These are phyloP conservation scores for Pichia paraexigua DNA, from an alignment of 805 yeast species.

Conservation along the genomic window DNA sequence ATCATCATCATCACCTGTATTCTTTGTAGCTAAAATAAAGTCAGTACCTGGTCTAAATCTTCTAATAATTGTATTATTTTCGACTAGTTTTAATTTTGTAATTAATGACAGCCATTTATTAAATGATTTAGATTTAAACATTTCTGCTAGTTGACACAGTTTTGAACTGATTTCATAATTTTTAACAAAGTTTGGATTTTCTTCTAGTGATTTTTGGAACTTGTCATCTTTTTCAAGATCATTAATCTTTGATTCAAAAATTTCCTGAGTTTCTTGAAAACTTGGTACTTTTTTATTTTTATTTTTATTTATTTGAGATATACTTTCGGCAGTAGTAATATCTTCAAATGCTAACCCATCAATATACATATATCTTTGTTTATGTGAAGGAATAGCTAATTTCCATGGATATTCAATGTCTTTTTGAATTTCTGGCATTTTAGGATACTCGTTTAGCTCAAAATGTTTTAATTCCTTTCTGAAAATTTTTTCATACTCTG, in stretches of 20 bases:
- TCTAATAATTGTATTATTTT: constrained; percentile 66
- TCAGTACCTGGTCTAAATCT: constrained; percentile 94
- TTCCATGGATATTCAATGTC: constrained; percentile 74
- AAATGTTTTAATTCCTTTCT: constrained; percentile 40
- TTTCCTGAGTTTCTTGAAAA: constrained; percentile 29
- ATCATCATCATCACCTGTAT: constrained; percentile 29
- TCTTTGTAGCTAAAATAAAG: constrained; percentile 76
- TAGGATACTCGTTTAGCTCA: constrained; percentile 48
- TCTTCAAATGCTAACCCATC: constrained; percentile 47
- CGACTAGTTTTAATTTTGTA: constrained; percentile 53
- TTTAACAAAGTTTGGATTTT: constrained; percentile 15
- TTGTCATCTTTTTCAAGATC: constrained; percentile 7
- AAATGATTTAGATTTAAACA: constrained; percentile 56
- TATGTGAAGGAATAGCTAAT: constrained; percentile 88
- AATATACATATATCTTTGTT: constrained; percentile 76
- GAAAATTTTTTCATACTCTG: constrained; percentile 41
- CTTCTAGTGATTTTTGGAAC: background rate
- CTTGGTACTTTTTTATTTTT: constrained; percentile 39
- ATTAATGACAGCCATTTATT: constrained; percentile 59
- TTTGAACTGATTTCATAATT: constrained; percentile 21
- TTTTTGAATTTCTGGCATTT: constrained; percentile 46
- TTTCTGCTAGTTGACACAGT: constrained; percentile 46
- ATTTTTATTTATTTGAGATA: constrained; percentile 24
- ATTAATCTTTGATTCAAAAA: constrained; percentile 13
- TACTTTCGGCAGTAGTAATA: constrained; percentile 27